A percentile compares a stretch with the other conserved stretches of the same genome.
These are phyloP conservation scores for Ceratocystis colombiana DNA, from an alignment of 2,329 filamentous ascomycete species.

Conservation along the genomic window DNA sequence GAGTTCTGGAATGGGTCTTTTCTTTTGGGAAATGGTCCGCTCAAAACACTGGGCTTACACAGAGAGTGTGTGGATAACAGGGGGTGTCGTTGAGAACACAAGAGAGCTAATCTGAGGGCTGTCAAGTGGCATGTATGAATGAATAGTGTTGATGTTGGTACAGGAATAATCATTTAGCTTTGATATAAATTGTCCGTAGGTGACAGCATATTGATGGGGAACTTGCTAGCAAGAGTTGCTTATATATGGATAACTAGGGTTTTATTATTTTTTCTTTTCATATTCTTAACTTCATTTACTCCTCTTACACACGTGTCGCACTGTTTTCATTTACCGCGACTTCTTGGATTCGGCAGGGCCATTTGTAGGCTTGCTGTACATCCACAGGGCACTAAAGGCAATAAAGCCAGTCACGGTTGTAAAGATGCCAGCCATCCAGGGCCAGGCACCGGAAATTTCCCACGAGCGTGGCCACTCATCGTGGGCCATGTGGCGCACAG, in stretches of 20 bases:
- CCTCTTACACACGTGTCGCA: background rate
- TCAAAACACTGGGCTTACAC: background rate
- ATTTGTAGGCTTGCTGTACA: slow-evolving; percentile 52
- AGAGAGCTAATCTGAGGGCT: slow-evolving; percentile 50
- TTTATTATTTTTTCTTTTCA: slow-evolving; percentile 22
- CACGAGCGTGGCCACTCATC: slow-evolving; percentile 91
- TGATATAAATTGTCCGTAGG: background rate
- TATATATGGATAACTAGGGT: slow-evolving; percentile 1
- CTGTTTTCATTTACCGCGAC: slow-evolving; percentile 35
- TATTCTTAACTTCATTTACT: slow-evolving; percentile 6
- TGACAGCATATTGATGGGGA: background rate
- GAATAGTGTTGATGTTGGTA: background rate
- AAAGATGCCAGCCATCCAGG: slow-evolving; percentile 83
- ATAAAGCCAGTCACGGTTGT: slow-evolving; percentile 77
- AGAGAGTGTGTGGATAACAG: background rate
- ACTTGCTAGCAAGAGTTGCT: background rate
- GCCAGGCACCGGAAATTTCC: slow-evolving; percentile 82
- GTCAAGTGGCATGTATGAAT: slow-evolving; percentile 17
- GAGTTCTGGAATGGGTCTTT: background rate
- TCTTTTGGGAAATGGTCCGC: background rate
- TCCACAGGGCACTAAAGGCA: slow-evolving; percentile 75
- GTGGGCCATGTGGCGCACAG: slow-evolving; percentile 91
- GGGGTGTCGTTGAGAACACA: slow-evolving; percentile 44
- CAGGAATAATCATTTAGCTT: background rate
- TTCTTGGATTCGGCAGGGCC: slow-evolving; percentile 37